These are phyloP conservation scores for Phellinidium pouzarii DNA, from an alignment of 1,284 basidiomycete species.

Conservation along the genomic window DNA sequence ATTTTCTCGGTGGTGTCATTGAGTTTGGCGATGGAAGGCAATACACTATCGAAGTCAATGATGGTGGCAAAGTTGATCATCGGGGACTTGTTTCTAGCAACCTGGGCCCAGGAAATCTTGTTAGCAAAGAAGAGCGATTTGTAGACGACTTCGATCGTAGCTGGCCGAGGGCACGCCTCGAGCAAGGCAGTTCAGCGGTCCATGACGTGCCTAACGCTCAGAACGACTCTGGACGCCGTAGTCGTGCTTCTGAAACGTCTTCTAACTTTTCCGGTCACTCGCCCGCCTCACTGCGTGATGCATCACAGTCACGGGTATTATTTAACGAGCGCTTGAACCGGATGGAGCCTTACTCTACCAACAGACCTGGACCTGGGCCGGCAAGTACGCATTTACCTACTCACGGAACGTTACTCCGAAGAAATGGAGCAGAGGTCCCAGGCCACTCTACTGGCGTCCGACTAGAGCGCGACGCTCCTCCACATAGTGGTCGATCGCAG, in stretches of 20 bases:
- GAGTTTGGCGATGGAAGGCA: constrained; percentile 90
- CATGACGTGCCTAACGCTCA: constrained; percentile 24
- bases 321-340: constrained; percentile 88
- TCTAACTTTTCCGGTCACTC: constrained; percentile 28
- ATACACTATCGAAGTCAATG: constrained; percentile 65
- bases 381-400: constrained; percentile 19
- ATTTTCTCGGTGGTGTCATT: constrained; percentile 82
- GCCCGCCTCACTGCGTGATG: constrained; percentile 27
- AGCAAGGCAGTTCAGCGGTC: constrained; percentile 34
- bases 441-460: constrained; percentile 36
- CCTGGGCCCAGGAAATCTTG: constrained; percentile 25
- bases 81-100: not conserved
- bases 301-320: constrained; percentile 57
- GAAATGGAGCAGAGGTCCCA: constrained; percentile 26
- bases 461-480: constrained; percentile 38
- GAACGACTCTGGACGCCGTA: constrained; percentile 28
- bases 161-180: constrained; percentile 68
- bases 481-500: constrained; percentile 34
- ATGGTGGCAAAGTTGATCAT: constrained; percentile 26
- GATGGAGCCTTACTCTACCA: constrained; percentile 50
- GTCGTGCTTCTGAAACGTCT: constrained; percentile 29
- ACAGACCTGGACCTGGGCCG: constrained; percentile 14
- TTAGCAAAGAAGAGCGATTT: constrained; percentile 74
- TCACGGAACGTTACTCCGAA: constrained; percentile 28
- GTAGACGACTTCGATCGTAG: constrained; percentile 89